These are phyloP conservation scores for Talaromyces stipitatus DNA, from an alignment of 495 filamentous ascomycete genomes.

Conservation along the genomic window DNA sequence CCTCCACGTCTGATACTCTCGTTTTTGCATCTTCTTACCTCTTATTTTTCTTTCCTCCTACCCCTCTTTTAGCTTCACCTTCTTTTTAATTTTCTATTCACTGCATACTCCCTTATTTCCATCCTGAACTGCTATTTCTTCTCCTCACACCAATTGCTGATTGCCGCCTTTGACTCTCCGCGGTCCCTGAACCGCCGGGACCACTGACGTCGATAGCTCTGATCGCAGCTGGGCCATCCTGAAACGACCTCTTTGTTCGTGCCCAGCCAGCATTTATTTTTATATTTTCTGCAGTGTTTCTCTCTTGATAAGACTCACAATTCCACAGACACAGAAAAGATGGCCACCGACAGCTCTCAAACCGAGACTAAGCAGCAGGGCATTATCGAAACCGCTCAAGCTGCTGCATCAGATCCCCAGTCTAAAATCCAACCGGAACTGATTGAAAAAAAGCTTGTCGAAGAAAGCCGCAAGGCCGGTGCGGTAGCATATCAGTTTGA, in stretches of 20 bases:
- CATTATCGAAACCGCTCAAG: slow-evolving; percentile 43
- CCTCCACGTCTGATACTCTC: background rate
- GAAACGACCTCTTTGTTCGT: background rate
- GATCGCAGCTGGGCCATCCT: background rate
- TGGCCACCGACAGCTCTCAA: background rate
- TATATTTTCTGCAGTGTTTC: too few relatives aligned
- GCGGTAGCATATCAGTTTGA: slow-evolving; percentile 77
- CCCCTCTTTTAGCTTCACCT: background rate
- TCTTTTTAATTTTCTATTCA: background rate
- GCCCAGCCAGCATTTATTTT: too few relatives aligned
- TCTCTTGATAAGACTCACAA: background rate
- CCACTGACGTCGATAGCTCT: slow-evolving; percentile 1
- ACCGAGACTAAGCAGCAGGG: slow-evolving; percentile 5
- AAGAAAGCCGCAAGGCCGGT: slow-evolving; percentile 70
- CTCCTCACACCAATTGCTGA: background rate
- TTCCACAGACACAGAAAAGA: background rate
- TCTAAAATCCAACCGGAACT: slow-evolving; percentile 60
- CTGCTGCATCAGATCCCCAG: slow-evolving; percentile 52
- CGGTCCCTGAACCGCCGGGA: slow-evolving; percentile 3
- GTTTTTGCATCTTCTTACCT: background rate
- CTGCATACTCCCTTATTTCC: background rate
- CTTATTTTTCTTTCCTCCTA: background rate
- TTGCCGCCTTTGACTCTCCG: background rate
- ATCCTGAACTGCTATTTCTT: background rate
- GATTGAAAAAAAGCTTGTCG: slow-evolving; percentile 61